These are phyloP conservation scores for Venturia carpophila DNA, from an alignment of 2,329 filamentous ascomycete species.

Conservation along the genomic window DNA sequence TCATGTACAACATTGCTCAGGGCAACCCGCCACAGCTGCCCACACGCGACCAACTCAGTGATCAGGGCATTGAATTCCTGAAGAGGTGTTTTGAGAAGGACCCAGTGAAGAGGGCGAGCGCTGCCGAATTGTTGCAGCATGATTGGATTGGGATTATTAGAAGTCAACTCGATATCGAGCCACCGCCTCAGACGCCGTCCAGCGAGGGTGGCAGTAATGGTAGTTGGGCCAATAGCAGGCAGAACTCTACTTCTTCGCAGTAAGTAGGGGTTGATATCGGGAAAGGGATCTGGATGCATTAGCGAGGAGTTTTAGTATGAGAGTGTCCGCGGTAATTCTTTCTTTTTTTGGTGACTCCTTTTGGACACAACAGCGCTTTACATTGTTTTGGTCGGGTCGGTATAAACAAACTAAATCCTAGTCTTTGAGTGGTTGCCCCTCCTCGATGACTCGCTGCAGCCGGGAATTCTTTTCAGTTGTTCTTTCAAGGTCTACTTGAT, in stretches of 20 bases:
- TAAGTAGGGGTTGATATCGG: background rate
- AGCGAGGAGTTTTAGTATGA: slow-evolving; percentile 6
- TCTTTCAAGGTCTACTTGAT: too few relatives aligned
- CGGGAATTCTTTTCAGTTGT: too few relatives aligned
- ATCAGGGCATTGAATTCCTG: slow-evolving; percentile 79
- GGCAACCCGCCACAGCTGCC: slow-evolving; percentile 88
- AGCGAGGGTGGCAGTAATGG: slow-evolving; percentile 16
- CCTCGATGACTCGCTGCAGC: too few relatives aligned
- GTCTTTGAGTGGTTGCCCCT: too few relatives aligned
- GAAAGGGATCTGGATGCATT: background rate
- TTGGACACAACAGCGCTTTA: background rate
- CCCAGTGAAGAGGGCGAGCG: slow-evolving; percentile 67
- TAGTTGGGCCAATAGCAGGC: slow-evolving; percentile 1
- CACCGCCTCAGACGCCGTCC: slow-evolving; percentile 37
- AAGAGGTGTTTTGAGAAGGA: slow-evolving; percentile 80
- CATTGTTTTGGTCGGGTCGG: background rate
- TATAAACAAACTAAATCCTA: too few relatives aligned
- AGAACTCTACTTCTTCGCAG: slow-evolving; percentile 17
- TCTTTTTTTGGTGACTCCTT: background rate
- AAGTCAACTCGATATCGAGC: slow-evolving; percentile 40
- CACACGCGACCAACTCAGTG: slow-evolving; percentile 71
- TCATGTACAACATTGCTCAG: slow-evolving; percentile 99
- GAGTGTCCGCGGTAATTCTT: background rate
- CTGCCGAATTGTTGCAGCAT: slow-evolving; percentile 84
- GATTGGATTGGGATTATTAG: slow-evolving; percentile 64